Conservation (phyloP, 2,329 filamentous ascomycete genomes). For the Trichoderma lentiforme region DNA sequence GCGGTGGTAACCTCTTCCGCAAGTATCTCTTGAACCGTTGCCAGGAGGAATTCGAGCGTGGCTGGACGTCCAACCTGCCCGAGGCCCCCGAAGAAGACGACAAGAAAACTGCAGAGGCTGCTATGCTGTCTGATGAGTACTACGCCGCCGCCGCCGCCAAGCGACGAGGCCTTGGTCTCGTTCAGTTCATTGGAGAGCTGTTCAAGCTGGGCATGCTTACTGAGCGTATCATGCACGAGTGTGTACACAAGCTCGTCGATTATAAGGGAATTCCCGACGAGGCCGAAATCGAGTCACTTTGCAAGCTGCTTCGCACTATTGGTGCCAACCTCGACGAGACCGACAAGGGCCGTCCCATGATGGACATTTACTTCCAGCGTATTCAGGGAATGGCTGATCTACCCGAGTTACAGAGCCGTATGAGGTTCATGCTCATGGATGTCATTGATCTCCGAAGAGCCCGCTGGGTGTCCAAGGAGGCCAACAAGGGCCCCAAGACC, state of each 20-base stretch:
- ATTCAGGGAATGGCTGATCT: conserved; percentile 80
- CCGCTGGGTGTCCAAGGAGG: conserved; percentile 82
- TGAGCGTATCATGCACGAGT: conserved; percentile 99
- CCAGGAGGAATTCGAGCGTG: conserved; percentile 97
- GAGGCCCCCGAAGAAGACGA: conserved; percentile 59
- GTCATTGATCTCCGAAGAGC: conserved; percentile 76
- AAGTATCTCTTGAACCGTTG: conserved; percentile 98
- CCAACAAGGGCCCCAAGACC: conserved; percentile 94
- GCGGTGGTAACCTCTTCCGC: conserved; percentile 90
- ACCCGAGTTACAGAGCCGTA: conserved; percentile 77
- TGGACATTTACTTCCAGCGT: conserved; percentile 90
- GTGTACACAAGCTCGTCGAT: conserved; percentile 94
- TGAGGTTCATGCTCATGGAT: conserved; percentile 97
- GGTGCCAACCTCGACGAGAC: conserved; percentile 80
- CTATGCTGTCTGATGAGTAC: conserved; percentile 92
- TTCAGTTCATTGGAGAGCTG: conserved; percentile 98
- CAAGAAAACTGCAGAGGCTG: conserved; percentile 65
- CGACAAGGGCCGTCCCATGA: conserved; percentile 79
- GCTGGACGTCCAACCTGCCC: conserved; percentile 88
- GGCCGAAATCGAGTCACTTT: conserved; percentile 92
- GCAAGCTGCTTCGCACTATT: conserved; percentile 87
- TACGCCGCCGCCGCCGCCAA: conserved; percentile 92
- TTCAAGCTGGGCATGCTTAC: conserved; percentile 99
- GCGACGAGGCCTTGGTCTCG: conserved; percentile 92
- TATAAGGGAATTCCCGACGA: conserved; percentile 92